Conservation (phyloP, 2,329 filamentous ascomycete species). For the Myotisia sp. region DNA sequence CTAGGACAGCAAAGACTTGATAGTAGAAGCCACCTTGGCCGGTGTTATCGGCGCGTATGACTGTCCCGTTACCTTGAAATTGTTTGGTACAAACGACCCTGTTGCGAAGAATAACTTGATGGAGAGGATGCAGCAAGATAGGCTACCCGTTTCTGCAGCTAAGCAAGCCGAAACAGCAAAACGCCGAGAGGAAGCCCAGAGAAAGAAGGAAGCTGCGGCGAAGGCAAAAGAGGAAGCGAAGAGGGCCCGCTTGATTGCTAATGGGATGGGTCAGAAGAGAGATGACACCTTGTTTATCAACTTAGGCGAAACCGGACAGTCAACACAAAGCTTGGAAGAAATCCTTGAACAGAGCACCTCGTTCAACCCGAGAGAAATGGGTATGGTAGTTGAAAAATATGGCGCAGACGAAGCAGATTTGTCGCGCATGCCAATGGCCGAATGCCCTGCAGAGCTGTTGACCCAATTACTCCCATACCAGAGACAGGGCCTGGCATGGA, state of each 20-base stretch:
- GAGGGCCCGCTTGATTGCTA: no score
- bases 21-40: slow-evolving; percentile 55
- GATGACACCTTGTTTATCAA: slow-evolving; percentile 23
- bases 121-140: slow-evolving; percentile 48
- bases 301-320: slow-evolving; percentile 19
- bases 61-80: slow-evolving; percentile 53
- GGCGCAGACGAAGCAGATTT: slow-evolving; percentile 58
- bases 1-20: slow-evolving; percentile 43
- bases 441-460: slow-evolving; percentile 50
- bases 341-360: slow-evolving; percentile 52
- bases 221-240: slow-evolving; percentile 16
- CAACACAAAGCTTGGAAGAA: slow-evolving; percentile 36
- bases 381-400: slow-evolving; percentile 53
- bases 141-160: slow-evolving; percentile 42
- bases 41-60: slow-evolving; percentile 54
- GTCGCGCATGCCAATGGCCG: slow-evolving; percentile 55
- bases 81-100: slow-evolving; percentile 54
- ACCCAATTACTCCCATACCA: slow-evolving; percentile 68
- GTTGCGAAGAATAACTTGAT: slow-evolving; percentile 42
- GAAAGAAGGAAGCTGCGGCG: slow-evolving; percentile 28
- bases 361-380: slow-evolving; percentile 52
- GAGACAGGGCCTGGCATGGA: slow-evolving; percentile 63
- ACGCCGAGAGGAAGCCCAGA: slow-evolving; percentile 41
- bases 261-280: slow-evolving; percentile 10
- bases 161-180: slow-evolving; percentile 42